These are phyloP conservation scores for Kwoniella shivajii DNA, from an alignment of 1,284 basidiomycete species.

Conservation along the genomic window DNA sequence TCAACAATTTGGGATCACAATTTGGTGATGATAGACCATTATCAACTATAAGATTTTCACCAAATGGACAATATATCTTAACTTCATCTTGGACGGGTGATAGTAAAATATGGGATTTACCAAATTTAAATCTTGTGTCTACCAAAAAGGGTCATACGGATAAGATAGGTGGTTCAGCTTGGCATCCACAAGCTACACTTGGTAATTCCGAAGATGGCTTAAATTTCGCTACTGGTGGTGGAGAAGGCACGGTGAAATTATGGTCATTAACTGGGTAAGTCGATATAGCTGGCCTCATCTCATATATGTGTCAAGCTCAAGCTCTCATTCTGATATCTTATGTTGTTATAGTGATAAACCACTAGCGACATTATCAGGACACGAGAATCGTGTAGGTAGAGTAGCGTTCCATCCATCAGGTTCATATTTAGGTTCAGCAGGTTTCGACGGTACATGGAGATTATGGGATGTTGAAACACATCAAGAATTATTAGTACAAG, in stretches of 20 bases:
- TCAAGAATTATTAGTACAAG: slow-evolving; percentile 84
- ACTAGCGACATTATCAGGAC: slow-evolving; percentile 79
- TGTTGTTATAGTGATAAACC: slow-evolving; percentile 66
- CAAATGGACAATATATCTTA: slow-evolving; percentile 81
- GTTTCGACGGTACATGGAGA: slow-evolving; percentile 98
- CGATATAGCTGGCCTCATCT: background rate
- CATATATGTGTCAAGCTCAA: background rate
- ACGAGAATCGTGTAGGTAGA: slow-evolving; percentile 85
- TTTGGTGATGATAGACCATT: slow-evolving; percentile 95
- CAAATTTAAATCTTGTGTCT: slow-evolving; percentile 74
- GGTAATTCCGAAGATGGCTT: slow-evolving; percentile 67
- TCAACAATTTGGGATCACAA: slow-evolving; percentile 91
- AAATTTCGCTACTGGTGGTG: slow-evolving; percentile 89
- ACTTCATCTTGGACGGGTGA: slow-evolving; percentile 96
- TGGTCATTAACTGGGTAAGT: slow-evolving; percentile 83
- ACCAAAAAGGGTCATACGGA: slow-evolving; percentile 82
- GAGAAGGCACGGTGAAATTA: slow-evolving; percentile 79
- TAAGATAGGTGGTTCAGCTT: slow-evolving; percentile 90
- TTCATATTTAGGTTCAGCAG: slow-evolving; percentile 86
- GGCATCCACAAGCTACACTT: slow-evolving; percentile 93
- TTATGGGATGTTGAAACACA: slow-evolving; percentile 87
- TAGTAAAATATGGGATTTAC: slow-evolving; percentile 93
- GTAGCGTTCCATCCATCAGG: slow-evolving; percentile 97
- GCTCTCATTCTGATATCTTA: background rate
- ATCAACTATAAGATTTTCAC: slow-evolving; percentile 91